Evolutionary conservation across 352 stramenopile species (phyloP).

Genomic region (Globisporangium carolinianum): DNA sequence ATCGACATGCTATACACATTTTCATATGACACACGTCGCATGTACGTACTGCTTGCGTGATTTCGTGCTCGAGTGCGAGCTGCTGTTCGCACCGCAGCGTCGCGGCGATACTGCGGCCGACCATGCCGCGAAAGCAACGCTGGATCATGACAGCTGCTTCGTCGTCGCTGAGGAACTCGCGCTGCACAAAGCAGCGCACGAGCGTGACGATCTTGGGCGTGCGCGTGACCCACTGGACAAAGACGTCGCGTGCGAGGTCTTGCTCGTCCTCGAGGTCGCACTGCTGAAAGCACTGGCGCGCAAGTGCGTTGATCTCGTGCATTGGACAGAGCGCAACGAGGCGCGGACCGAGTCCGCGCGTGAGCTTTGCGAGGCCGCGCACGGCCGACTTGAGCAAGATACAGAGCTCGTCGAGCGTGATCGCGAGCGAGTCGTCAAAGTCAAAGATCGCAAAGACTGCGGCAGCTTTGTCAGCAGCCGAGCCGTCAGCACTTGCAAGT

Average conservation of each 20-base stretch:
- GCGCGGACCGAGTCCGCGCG: slow-evolving; percentile 45
- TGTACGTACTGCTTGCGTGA: slow-evolving; percentile 27
- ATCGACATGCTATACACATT: too few relatives aligned
- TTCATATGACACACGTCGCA: too few relatives aligned
- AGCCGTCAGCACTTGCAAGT: slow-evolving; percentile 39
- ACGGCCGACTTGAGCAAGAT: slow-evolving; percentile 70
- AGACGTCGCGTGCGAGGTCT: slow-evolving; percentile 41
- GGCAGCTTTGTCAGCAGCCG: slow-evolving; percentile 46
- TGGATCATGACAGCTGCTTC: slow-evolving; percentile 50
- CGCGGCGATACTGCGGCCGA: slow-evolving; percentile 32
- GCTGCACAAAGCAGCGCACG: slow-evolving; percentile 63
- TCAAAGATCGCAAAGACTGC: slow-evolving; percentile 74
- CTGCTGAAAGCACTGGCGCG: slow-evolving; percentile 52
- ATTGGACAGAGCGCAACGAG: slow-evolving; percentile 51
- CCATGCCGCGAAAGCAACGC: slow-evolving; percentile 47
- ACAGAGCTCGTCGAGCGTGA: slow-evolving; percentile 71
- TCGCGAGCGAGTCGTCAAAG: slow-evolving; percentile 55
- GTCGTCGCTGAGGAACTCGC: slow-evolving; percentile 47
- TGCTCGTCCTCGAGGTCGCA: slow-evolving; percentile 66
- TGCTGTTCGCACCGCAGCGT: slow-evolving; percentile 48
- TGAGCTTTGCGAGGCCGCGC: slow-evolving; percentile 61
- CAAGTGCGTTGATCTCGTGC: slow-evolving; percentile 48
- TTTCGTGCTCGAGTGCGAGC: slow-evolving; percentile 46
- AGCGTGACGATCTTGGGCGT: slow-evolving; percentile 70
- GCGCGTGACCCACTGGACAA: slow-evolving; percentile 55